Evolutionary conservation across 2,329 filamentous ascomycete species (phyloP).

Genomic region (Neofusicoccum ribis): DNA sequence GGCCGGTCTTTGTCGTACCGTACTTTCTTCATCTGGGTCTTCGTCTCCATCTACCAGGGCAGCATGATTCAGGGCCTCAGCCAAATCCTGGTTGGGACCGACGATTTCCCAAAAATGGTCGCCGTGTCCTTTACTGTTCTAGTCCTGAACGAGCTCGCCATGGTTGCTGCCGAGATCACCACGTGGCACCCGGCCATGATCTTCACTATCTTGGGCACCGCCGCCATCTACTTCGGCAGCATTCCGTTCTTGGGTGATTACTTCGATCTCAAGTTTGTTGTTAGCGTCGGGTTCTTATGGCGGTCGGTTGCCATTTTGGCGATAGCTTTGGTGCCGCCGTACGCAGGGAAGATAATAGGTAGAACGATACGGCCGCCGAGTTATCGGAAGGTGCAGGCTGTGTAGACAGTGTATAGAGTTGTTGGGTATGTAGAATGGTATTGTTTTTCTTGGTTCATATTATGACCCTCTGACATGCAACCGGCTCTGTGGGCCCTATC

Average conservation of each 20-base stretch:
- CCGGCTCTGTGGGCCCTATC: too few relatives aligned
- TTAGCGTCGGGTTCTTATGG: slow-evolving; percentile 84
- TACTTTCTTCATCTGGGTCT: slow-evolving; percentile 96
- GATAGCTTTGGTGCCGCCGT: slow-evolving; percentile 82
- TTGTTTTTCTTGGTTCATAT: not conserved
- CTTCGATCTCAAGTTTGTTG: slow-evolving; percentile 79
- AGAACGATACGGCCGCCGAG: slow-evolving; percentile 86
- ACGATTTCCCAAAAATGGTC: slow-evolving; percentile 64
- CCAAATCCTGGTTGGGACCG: slow-evolving; percentile 79
- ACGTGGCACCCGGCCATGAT: slow-evolving; percentile 98
- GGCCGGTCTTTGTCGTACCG: slow-evolving; percentile 85
- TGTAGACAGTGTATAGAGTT: slow-evolving; percentile 40
- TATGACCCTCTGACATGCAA: not conserved
- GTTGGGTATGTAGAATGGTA: not conserved
- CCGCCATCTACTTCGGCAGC: slow-evolving; percentile 74
- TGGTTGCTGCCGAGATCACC: slow-evolving; percentile 95
- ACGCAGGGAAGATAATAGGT: slow-evolving; percentile 80
- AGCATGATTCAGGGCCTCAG: slow-evolving; percentile 92
- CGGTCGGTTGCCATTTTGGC: slow-evolving; percentile 76
- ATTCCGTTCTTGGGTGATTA: slow-evolving; percentile 88
- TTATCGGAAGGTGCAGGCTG: slow-evolving; percentile 86
- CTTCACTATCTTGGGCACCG: slow-evolving; percentile 77
- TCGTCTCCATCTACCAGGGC: slow-evolving; percentile 93
- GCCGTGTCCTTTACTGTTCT: slow-evolving; percentile 89
- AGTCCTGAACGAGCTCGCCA: slow-evolving; percentile 90